Evolutionary conservation across 345 rosid genomes (phyloP).

Genomic region (Lepidium aucheri): DNA sequence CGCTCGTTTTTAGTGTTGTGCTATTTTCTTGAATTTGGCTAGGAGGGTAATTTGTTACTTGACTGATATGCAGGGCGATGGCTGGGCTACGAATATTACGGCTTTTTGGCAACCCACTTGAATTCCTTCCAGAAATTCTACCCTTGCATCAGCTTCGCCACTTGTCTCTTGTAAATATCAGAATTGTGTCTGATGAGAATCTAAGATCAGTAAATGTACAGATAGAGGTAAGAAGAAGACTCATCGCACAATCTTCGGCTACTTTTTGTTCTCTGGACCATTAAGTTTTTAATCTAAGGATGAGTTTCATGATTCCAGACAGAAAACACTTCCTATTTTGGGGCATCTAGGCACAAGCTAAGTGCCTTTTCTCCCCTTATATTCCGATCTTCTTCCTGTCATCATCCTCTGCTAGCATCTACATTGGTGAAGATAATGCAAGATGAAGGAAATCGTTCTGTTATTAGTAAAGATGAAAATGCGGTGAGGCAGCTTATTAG

Average conservation of each 20-base stretch:
- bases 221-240: slow-evolving; percentile 55
- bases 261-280: not conserved
- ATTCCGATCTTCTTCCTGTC: slow-evolving; percentile 97
- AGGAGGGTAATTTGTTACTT: slow-evolving; percentile 32
- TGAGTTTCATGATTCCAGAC: slow-evolving; percentile 43
- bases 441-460: slow-evolving; percentile 81
- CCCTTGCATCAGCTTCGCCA: slow-evolving; percentile 87
- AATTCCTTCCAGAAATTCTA: slow-evolving; percentile 94
- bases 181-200: slow-evolving; percentile 86
- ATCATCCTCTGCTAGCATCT: slow-evolving; percentile 96
- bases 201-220: slow-evolving; percentile 83
- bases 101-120: slow-evolving; percentile 95
- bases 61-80: slow-evolving; percentile 77
- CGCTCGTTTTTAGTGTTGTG: slow-evolving; percentile 7
- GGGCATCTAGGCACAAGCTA: slow-evolving; percentile 85
- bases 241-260: not conserved
- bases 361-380: slow-evolving; percentile 98
- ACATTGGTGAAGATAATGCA: slow-evolving; percentile 95
- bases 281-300: slow-evolving; percentile 9
- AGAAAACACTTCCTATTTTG: slow-evolving; percentile 92
- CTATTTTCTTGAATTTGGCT: not conserved
- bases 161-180: slow-evolving; percentile 85
- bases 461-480: slow-evolving; percentile 97
- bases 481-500: slow-evolving; percentile 98
- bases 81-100: slow-evolving; percentile 73